Evolutionary conservation across 495 filamentous ascomycete genomes (phyloP).

Genomic region (Penicillium daleae): DNA sequence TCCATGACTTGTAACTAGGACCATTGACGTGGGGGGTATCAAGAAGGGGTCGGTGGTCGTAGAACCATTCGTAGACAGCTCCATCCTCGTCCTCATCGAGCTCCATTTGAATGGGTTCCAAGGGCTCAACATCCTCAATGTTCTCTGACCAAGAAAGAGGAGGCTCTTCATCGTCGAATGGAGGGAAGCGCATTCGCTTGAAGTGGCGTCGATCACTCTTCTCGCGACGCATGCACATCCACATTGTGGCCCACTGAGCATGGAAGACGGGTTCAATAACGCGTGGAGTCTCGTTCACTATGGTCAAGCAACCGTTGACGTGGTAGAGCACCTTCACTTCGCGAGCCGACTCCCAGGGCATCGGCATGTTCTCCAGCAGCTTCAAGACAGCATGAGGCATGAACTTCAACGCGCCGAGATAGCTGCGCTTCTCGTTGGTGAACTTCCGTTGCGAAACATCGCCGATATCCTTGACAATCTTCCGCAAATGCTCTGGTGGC

Average conservation of each 20-base stretch:
- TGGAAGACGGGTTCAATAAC: slow-evolving; percentile 99
- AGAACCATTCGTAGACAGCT: slow-evolving; percentile 94
- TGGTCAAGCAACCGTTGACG: slow-evolving; percentile 93
- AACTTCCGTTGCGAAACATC: slow-evolving; percentile 99
- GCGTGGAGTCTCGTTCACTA: slow-evolving; percentile 95
- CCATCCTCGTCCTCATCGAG: slow-evolving; percentile 94
- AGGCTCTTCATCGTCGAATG: slow-evolving; percentile 98
- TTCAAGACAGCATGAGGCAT: slow-evolving; percentile 99
- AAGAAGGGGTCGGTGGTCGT: slow-evolving; percentile 88
- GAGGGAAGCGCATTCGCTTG: slow-evolving; percentile 98
- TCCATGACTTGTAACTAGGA: slow-evolving; percentile 96
- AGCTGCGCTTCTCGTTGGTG: slow-evolving; percentile 97
- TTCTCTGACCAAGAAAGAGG: slow-evolving; percentile 98
- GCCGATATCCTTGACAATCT: slow-evolving; percentile 97
- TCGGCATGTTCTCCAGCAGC: slow-evolving; percentile 99
- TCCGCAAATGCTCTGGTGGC: slow-evolving; percentile 97
- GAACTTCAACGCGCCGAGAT: slow-evolving; percentile 96
- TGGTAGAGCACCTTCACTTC: slow-evolving; percentile 99
- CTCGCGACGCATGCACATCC: slow-evolving; percentile 96
- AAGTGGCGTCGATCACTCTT: slow-evolving; percentile 96
- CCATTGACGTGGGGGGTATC: slow-evolving; percentile 96
- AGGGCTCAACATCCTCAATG: slow-evolving; percentile 95
- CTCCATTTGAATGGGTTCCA: slow-evolving; percentile 99
- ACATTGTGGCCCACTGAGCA: slow-evolving; percentile 99
- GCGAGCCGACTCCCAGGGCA: slow-evolving; percentile 96